A percentile compares a stretch with the other conserved stretches of the same genome.
Conservation (phyloP, 495 filamentous ascomycete genomes). For the Talaromyces ruber region DNA sequence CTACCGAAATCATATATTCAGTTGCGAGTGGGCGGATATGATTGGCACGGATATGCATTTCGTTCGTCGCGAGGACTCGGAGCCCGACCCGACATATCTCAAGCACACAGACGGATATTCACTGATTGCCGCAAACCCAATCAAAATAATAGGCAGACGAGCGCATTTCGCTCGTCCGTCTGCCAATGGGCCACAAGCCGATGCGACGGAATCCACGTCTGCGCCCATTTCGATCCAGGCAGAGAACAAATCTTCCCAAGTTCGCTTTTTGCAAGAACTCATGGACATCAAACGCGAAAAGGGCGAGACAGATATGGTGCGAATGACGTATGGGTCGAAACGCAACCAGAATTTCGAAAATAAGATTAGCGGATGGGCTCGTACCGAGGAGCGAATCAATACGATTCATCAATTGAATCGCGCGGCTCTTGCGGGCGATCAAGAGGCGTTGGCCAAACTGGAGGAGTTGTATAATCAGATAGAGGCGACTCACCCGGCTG, state of each 20-base stretch:
- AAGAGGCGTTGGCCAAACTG: constrained; percentile 22
- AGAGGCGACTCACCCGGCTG: background rate
- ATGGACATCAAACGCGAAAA: constrained; percentile 30
- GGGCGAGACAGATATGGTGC: constrained; percentile 38
- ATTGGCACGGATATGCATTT: constrained; percentile 77
- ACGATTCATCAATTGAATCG: constrained; percentile 26
- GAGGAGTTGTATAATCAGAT: constrained; percentile 21
- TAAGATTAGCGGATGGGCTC: constrained; percentile 27
- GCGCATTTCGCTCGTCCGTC: constrained; percentile 24
- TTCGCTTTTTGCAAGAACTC: constrained; percentile 34
- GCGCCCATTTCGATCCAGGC: background rate
- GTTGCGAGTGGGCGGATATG: constrained; percentile 67
- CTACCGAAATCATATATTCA: constrained; percentile 66
- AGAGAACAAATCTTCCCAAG: constrained; percentile 19
- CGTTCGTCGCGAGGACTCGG: constrained; percentile 34
- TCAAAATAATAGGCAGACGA: constrained; percentile 39
- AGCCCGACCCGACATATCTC: constrained; percentile 31
- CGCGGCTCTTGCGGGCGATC: constrained; percentile 24
- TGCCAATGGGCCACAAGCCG: background rate
- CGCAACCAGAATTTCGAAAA: constrained; percentile 23
- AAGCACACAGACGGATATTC: constrained; percentile 40
- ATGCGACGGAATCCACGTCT: background rate
- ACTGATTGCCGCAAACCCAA: constrained; percentile 51
- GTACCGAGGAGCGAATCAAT: constrained; percentile 30
- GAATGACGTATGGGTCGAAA: constrained; percentile 21